Evolutionary conservation across 176 grass and related monocot species (phyloP), one percentile per base, ranked within the genome.

Genomic region (Panicum miliaceum): DNA sequence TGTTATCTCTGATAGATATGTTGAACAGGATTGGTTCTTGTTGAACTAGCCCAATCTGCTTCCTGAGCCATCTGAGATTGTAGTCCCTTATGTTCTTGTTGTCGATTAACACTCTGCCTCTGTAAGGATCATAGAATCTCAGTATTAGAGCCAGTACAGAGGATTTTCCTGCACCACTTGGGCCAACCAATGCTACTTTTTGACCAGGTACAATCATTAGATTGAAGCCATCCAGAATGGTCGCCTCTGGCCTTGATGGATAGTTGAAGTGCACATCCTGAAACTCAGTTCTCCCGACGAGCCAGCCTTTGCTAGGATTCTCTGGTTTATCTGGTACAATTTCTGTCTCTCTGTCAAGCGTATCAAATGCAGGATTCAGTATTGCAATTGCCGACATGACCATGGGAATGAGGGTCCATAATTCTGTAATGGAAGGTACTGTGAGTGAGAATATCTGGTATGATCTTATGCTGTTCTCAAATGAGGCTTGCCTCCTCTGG

Each of bases 391-490:
- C 92, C 8, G 86, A 91, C 43, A 94, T 50, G 60, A 89, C 86
- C 79, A 88, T 87, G 7, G 89, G 92, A 56, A 94, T 84, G 59
- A 94, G 72, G 34, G 89, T 84, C 92, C 89, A 91, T 65, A 89
- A 26, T 72, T 94, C 92, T 23, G 86, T 91, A 72, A 94, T 89
- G 54, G 92, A 91, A 79, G 89, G 81, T 32, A 91, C 81, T 2
- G 92, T 91, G 65, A 94, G 81, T 27, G 92, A 85, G 75, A 94
- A 91, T 80, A 86, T 81, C 74, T 91, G 89, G 70, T 94, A 91
- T 41, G 89, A 73, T 56, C 86, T 56, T 57, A 94, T 82, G 52
- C 89, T 80, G 56, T 91, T 62, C 18, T 78, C 51, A 53, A 94
- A 91, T 52, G 76, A 38, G 18, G 89, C 84, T 64, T 75, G 81